These are phyloP conservation scores for Fusarium sp. DNA, from an alignment of 2,329 filamentous ascomycete species.

Conservation along the genomic window DNA sequence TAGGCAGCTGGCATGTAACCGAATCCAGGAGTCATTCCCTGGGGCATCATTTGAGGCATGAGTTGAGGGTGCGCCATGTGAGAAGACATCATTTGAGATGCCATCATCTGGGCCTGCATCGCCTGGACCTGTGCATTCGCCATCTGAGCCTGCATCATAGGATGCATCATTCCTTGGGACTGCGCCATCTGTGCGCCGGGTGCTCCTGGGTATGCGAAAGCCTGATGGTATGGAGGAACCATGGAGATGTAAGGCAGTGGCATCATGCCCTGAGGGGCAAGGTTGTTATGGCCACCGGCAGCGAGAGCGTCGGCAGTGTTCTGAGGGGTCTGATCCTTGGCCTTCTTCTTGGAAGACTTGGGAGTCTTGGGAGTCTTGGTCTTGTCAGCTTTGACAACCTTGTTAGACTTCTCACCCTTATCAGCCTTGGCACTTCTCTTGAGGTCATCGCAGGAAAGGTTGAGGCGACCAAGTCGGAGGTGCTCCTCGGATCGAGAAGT, in stretches of 20 bases:
- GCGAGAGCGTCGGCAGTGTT: neutral
- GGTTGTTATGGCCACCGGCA: neutral
- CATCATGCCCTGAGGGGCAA: neutral
- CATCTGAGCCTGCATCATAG: neutral
- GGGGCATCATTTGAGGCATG: neutral
- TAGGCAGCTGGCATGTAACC: conserved; percentile 5
- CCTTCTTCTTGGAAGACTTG: conserved; percentile 8
- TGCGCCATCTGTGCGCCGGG: neutral
- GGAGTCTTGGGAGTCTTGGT: neutral
- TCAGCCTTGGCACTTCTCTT: neutral
- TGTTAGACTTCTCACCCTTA: neutral
- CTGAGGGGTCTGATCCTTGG: conserved; percentile 14
- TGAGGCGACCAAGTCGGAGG: neutral
- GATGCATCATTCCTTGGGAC: neutral
- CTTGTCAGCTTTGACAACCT: neutral
- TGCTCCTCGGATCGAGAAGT: conserved; percentile 10
- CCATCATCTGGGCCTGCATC: neutral
- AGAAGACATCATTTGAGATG: conserved; percentile 1
- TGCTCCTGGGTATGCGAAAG: conserved; percentile 1
- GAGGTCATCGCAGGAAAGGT: conserved; percentile 5
- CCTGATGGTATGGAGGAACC: neutral
- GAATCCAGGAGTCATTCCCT: conserved; percentile 3
- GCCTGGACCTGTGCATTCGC: neutral
- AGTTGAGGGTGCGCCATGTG: neutral
- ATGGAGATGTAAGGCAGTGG: neutral